Base-by-base conservation (phyloP, 2,329 filamentous ascomycete species). In the Cladosporium sp. region DNA sequence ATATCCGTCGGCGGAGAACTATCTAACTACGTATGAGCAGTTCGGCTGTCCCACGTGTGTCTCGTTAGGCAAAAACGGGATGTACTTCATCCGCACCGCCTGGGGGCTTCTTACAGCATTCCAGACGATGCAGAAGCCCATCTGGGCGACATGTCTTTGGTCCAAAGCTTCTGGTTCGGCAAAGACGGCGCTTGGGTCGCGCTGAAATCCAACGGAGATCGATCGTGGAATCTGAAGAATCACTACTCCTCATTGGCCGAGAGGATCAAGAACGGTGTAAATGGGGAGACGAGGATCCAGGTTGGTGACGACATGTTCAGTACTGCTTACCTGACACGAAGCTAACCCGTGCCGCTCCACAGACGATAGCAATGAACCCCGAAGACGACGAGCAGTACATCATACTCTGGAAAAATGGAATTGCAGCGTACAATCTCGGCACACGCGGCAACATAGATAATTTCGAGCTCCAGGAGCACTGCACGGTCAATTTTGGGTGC, bases 131-230 rank as follows among this genome's bases (percentile, higher is more conserved):
- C 63, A 10, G 57, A 59, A 10, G 23, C 21, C 7, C 40, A 60
- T 29, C 33, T 65, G 29, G 52, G 35, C 33, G 61, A 53, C 55
- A 64, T 66, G 26, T 60, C 59, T 1, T 40, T 57, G 10, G 67
- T 68, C 40, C 65, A 68, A 56, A 68, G 68, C 18, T 69, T 70
- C 50, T 64, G 62, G 7, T 29, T 70, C 10, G 67, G 68, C 57
- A 66, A 65, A 40, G 66, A 67, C 23, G 58, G 53, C 46, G 55
- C 63, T 5, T 65, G 63, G 63, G 63, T 65, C 16, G 63, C 63
- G 44, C 5, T 60, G 16, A 60, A 65, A 46, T 26, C 6, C 21
- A 44, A 65, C 56, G 63, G 63, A 1, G 53, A 46, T n/a, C 49
- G 55, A 23, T 53, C 55, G 10, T 65, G 63, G 63, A 49, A 65